phyloP scores from a whole-genome alignment of 768 basidiomycete species.

The Russula vinacea region DNA sequence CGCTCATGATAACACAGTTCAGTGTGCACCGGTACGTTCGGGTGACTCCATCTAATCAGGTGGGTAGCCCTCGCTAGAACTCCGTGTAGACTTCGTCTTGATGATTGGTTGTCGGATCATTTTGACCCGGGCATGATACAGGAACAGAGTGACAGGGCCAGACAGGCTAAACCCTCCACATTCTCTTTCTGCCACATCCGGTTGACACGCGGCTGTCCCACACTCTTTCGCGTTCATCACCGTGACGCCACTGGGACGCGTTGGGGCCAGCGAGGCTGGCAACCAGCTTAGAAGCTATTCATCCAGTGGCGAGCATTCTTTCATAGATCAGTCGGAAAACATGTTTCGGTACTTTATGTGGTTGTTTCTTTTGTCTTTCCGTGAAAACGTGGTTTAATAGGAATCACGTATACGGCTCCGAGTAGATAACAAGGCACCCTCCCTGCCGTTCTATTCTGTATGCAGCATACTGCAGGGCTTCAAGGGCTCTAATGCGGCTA shows the following conservation, averaged over 20 bases:
- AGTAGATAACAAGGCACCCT: slow-evolving; percentile 13
- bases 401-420: neutral
- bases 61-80: neutral
- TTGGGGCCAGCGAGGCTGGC: neutral
- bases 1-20: neutral
- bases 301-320: slow-evolving; percentile 6
- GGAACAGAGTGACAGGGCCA: neutral
- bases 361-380: neutral
- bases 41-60: slow-evolving; percentile 1
- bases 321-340: neutral
- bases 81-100: neutral
- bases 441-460: neutral
- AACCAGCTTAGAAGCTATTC: slow-evolving; percentile 13
- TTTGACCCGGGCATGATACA: neutral
- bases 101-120: neutral
- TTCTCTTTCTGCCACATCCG: slow-evolving; percentile 1
- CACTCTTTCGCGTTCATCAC: slow-evolving; percentile 12
- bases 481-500: slow-evolving; percentile 17
- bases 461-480: neutral
- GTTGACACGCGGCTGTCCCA: slow-evolving; percentile 12
- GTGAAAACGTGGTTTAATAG: slow-evolving; percentile 20
- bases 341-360: neutral
- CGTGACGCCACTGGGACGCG: slow-evolving; percentile 7
- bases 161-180: neutral
- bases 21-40: neutral